Percentiles rank a stretch among this genome's conserved stretches.
Conservation (phyloP, 1,284 basidiomycete species). For the Rhodotorula sp. region DNA sequence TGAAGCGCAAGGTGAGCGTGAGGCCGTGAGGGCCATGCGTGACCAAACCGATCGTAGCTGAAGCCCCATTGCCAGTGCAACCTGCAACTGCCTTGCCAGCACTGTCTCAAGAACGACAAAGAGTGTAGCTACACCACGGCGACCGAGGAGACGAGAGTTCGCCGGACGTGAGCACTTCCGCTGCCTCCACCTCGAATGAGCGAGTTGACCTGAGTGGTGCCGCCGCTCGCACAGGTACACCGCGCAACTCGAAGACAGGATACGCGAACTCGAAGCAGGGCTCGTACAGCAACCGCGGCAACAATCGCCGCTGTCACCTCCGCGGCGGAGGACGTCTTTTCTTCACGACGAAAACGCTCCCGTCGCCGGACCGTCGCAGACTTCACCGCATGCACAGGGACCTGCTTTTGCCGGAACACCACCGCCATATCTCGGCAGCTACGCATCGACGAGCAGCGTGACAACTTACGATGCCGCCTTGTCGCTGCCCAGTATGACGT, state of each 20-base stretch:
- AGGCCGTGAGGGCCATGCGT: neutral
- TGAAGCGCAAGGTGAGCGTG: neutral
- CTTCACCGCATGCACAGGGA: neutral
- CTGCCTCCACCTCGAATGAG: neutral
- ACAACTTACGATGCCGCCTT: no score
- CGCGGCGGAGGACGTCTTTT: neutral
- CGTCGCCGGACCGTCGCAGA: no score
- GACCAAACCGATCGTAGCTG: neutral
- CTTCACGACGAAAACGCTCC: neutral
- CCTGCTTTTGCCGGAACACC: neutral
- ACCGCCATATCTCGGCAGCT: neutral
- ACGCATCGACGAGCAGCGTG: no score
- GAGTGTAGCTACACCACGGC: neutral
- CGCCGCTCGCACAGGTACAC: neutral
- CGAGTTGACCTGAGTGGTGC: no score
- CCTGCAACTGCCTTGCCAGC: neutral
- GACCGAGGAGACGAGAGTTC: neutral
- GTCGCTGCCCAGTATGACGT: neutral
- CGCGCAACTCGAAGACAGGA: neutral
- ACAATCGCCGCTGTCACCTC: neutral
- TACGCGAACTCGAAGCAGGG: neutral
- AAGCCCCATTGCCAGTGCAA: neutral
- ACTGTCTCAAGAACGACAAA: conserved; percentile 2
- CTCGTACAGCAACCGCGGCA: neutral
- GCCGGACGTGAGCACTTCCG: neutral